phyloP scores from a whole-genome alignment of 257 asterid genomes.

The Ehretia macrophylla region DNA sequence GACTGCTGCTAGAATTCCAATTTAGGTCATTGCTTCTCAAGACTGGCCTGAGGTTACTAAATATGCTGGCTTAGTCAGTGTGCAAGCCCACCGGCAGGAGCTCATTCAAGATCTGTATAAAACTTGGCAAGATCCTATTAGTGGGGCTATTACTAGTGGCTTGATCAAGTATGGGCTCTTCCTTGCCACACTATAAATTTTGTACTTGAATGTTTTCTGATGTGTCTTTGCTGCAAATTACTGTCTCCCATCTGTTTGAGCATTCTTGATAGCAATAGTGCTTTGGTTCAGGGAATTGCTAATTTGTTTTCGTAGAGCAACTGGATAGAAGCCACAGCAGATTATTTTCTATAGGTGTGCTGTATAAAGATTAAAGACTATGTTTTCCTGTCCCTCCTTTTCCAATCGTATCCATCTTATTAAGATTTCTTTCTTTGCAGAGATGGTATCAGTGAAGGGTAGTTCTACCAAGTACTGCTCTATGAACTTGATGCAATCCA shows the following conservation, averaged over 20 bases:
- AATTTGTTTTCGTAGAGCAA: slow-evolving; percentile 80
- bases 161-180: slow-evolving; percentile 68
- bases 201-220: neutral
- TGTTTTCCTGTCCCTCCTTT: neutral
- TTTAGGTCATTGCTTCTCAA: slow-evolving; percentile 97
- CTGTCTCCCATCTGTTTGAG: neutral
- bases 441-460: slow-evolving; percentile 98
- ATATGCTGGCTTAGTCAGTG: slow-evolving; percentile 93
- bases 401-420: slow-evolving; percentile 1
- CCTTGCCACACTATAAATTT: neutral
- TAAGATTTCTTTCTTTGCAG: slow-evolving; percentile 26
- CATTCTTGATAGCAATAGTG: neutral
- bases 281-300: slow-evolving; percentile 64
- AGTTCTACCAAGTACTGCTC: slow-evolving; percentile 87
- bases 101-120: slow-evolving; percentile 83
- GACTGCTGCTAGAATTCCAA: slow-evolving; percentile 11
- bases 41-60: slow-evolving; percentile 98
- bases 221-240: too few relatives aligned
- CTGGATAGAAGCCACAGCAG: slow-evolving; percentile 81
- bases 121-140: slow-evolving; percentile 81
- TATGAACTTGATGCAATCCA: slow-evolving; percentile 95
- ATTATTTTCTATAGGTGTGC: slow-evolving; percentile 81
- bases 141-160: slow-evolving; percentile 81
- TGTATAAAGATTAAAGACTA: neutral
- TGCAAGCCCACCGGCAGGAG: slow-evolving; percentile 96